Conservation (phyloP, 176 grass and related monocot species). For the Aegilops longissima region DNA sequence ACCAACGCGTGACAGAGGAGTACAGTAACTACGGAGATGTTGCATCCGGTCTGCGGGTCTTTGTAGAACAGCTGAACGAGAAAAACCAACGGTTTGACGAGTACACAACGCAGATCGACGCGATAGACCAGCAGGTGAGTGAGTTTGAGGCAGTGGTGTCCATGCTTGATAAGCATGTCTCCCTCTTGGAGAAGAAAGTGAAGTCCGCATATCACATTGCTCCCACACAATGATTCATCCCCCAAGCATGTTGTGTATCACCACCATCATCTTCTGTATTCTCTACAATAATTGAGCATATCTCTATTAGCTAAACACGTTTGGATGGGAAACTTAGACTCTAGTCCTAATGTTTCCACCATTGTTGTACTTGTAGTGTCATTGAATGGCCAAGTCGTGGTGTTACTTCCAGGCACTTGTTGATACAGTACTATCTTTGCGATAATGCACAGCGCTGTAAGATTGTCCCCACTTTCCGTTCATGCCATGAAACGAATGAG, state of each 20-base stretch:
- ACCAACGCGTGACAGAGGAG: slow-evolving; percentile 56
- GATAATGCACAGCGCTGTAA: not conserved
- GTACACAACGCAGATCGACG: slow-evolving; percentile 65
- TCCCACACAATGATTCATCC: slow-evolving; percentile 30
- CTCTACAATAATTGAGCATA: not conserved
- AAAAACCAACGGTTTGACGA: slow-evolving; percentile 73
- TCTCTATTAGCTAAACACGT: not conserved
- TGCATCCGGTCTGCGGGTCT: slow-evolving; percentile 81
- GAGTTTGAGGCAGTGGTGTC: slow-evolving; percentile 94
- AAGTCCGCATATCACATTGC: slow-evolving; percentile 49
- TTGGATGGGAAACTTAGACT: not conserved
- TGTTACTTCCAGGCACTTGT: slow-evolving; percentile 12
- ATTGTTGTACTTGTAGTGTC: not conserved
- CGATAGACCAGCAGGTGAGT: slow-evolving; percentile 76
- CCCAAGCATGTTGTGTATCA: not conserved
- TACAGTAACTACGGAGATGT: slow-evolving; percentile 79
- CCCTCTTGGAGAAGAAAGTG: slow-evolving; percentile 85
- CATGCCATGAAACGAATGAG: not conserved
- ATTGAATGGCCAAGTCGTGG: not conserved
- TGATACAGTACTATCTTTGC: no score
- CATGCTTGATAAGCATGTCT: slow-evolving; percentile 80
- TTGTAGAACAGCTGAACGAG: slow-evolving; percentile 83
- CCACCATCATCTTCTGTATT: not conserved
- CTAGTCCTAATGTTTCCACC: not conserved
- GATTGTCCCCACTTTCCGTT: not conserved